Conservation (phyloP, 1,139 yeast species). For the Lizanozyma gosingica region DNA sequence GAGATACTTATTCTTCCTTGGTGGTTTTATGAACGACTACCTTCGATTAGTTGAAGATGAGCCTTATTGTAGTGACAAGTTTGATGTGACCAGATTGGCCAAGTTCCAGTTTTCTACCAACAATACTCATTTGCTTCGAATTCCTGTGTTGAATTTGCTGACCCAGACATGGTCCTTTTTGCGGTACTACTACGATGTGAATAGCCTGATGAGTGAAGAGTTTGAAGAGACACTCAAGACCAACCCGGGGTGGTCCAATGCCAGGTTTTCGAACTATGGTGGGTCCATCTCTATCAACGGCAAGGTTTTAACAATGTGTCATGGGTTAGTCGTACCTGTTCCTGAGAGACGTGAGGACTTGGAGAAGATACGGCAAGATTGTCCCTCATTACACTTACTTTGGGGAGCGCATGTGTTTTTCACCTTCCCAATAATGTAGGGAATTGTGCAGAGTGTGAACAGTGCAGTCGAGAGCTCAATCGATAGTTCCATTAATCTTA, state of each 20-base stretch:
- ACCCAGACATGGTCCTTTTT: conserved; percentile 38
- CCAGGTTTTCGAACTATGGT: conserved; percentile 23
- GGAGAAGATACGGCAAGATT: conserved; percentile 12
- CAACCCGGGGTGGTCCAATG: conserved; percentile 19
- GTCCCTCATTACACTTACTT: conserved; percentile 17
- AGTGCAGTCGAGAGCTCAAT: too few relatives aligned
- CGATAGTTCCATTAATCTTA: too few relatives aligned
- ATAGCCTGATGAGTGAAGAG: conserved; percentile 14
- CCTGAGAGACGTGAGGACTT: conserved; percentile 24
- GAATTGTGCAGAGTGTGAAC: conserved; percentile 4
- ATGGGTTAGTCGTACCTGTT: conserved; percentile 25
- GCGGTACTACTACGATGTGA: conserved; percentile 25
- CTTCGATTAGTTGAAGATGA: conserved; percentile 23
- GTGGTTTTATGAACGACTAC: conserved; percentile 32
- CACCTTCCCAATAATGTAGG: conserved; percentile 22
- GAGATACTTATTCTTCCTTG: conserved; percentile 31
- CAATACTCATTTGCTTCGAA: conserved; percentile 22
- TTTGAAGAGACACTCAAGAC: conserved; percentile 16
- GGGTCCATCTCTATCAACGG: conserved; percentile 29
- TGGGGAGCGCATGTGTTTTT: conserved; percentile 32
- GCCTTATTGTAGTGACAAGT: conserved; percentile 24
- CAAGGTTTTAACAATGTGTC: conserved; percentile 28
- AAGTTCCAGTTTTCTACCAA: conserved; percentile 21
- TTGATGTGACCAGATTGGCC: conserved; percentile 28
- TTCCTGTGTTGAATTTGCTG: conserved; percentile 29